A percentile compares a stretch with the other conserved stretches of the same genome.
Evolutionary conservation across 2,329 filamentous ascomycete species (phyloP).

Genomic region (Ascochyta clinopodiicola): DNA sequence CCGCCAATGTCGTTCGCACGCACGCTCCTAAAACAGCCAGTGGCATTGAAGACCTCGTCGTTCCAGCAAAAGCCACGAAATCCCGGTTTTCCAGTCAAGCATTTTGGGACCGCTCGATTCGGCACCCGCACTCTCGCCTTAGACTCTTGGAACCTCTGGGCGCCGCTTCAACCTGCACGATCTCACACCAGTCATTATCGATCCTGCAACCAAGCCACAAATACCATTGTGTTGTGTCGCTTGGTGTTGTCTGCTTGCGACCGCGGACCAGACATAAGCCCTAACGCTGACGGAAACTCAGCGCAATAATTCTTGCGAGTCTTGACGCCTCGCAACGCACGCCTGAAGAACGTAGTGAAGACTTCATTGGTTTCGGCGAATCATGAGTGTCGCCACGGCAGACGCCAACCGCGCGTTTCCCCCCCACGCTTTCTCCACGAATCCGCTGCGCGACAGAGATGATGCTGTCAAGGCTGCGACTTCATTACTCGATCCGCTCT

Average conservation of each 20-base stretch:
- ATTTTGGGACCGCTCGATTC: constrained; percentile 12
- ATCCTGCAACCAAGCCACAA: constrained; percentile 9
- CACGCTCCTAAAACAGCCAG: constrained; percentile 7
- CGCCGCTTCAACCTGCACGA: constrained; percentile 7
- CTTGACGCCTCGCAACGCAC: constrained; percentile 4
- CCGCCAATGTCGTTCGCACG: constrained; percentile 9
- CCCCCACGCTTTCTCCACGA: constrained; percentile 52
- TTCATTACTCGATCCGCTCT: constrained; percentile 71
- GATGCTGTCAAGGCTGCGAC: constrained; percentile 53
- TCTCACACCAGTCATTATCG: constrained; percentile 1
- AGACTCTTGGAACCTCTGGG: constrained; percentile 9
- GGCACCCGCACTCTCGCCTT: constrained; percentile 1
- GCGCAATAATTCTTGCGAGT: constrained; percentile 17
- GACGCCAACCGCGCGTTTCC: constrained; percentile 51
- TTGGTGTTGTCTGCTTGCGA: background rate
- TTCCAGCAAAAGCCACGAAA: background rate
- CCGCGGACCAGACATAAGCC: constrained; percentile 8
- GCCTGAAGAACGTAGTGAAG: background rate
- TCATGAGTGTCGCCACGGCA: constrained; percentile 17
- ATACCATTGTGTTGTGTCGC: background rate
- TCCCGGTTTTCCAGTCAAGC: constrained; percentile 6
- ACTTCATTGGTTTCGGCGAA: background rate
- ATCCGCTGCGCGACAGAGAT: constrained; percentile 49
- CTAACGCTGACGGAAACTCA: constrained; percentile 1
- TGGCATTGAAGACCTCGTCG: background rate